Evolutionary conservation across 495 filamentous ascomycete genomes (phyloP), one percentile per base, ranked within the genome.

Genomic region (Tuber microsphaerosporum): DNA sequence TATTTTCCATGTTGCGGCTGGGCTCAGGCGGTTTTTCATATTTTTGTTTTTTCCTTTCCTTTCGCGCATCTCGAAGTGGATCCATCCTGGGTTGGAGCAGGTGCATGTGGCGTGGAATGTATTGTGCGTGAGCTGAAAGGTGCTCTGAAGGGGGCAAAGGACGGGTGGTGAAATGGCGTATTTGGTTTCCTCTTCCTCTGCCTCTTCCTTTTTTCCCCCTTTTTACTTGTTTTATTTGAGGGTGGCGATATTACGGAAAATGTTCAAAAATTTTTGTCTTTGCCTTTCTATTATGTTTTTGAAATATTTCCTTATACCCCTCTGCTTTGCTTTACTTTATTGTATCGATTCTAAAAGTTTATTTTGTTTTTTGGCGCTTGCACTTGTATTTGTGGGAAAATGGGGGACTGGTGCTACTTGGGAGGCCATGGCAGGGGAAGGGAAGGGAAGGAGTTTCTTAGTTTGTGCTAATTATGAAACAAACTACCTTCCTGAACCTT

Each of bases 161-260:
- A 26, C 14, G 26, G 56, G 26, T 34, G 75, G 76, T 77, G 71
- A 77, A 77, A 73, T 79, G 77, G 77, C 77, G 77, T 79, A 79
- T 73, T 72, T 70, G 76, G 77, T 61, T 75, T 44, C 37, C 78
- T 75, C 74, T 68, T 46, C 69, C 72, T 74, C 56, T 14, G 45
- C 69, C 72, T 43, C 19, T 4, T 41, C 26, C 42, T 19, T 17
- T 71, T 51, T 73, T 70, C 7, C 68, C 68, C 51, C 74, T 78
- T 79, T n/a, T n/a, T n/a, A 2, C 22, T 26, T 10, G 22, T 31
- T 61, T 61, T 61, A 14, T 61, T n/a, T 14, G 51, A 26, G 51
- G 51, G 51, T 10, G 51, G 51, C 51, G 51, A 61, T 61, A 61
- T 61, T n/a, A 31, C 22, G 51, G 51, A 31, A 26, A 61, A 61